Evolutionary conservation across 495 filamentous ascomycete species (phyloP), one percentile per base, ranked within the genome.

Genomic region (Tuber indicum): DNA sequence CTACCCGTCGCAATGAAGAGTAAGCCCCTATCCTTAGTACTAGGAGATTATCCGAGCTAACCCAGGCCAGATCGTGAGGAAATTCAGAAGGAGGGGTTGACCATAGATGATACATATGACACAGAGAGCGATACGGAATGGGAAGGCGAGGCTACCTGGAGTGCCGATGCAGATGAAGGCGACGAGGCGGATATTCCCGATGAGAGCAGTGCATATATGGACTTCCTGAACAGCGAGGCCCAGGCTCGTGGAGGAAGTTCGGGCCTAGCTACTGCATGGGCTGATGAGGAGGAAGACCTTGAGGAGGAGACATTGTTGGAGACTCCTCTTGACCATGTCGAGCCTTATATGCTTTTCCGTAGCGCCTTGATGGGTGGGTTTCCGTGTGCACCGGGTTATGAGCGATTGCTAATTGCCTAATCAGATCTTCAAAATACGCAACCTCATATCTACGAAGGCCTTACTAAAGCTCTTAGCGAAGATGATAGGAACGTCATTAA

Each of bases 281-380:
- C 86, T 12, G 90, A 91, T 14, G 93, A 97, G 42, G 94, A 96
- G 66, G 94, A 98, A 47, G 90, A 96, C 36, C 87, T 97, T 41
- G 96, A 98, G 82, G 96, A 99, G 80, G 94, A 95, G 84, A 91
- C 91, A 72, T 86, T 98, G 73, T 89, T 98, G 17, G 96, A 98
- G 84, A 96, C 95, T 9, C 96, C 94, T 41, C 86, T 99, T 47
- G 96, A 99, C 85, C 93, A 93, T 84, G 87, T 99, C 74, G 96
- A 99, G 84, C 94, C 95, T 14, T 99, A 99, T 84, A 88, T 89
- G 79, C 85, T 96, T 77, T 97, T 99, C 88, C 90, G 92, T 84
- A 86, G 89, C 77, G 90, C 92, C 26, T 86, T 99, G 75, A 80
- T 96, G 78, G 91, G 96, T 97, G 91, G 80, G 92, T 89, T 43